These are phyloP conservation scores for Backusella parvicylindrica DNA, from an alignment of 192 early-diverging fungal species.

Conservation along the genomic window DNA sequence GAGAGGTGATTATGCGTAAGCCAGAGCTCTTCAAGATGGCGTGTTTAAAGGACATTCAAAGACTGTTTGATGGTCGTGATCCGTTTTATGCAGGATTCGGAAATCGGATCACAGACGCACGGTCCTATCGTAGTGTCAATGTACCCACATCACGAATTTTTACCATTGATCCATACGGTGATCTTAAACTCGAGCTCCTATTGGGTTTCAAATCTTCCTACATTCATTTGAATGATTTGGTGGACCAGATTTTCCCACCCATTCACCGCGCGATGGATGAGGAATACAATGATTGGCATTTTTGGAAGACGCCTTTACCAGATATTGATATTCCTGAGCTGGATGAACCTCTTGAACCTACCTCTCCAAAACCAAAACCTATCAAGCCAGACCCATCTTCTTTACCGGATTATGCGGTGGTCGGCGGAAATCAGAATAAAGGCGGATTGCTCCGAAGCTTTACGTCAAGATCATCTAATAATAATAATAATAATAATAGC, in stretches of 20 bases:
- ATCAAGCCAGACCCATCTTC: constrained; percentile 20
- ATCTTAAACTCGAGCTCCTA: constrained; percentile 88
- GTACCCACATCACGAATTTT: constrained; percentile 93
- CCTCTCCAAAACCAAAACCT: constrained; percentile 21
- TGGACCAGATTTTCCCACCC: constrained; percentile 94
- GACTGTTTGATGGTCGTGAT: constrained; percentile 74
- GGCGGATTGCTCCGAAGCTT: constrained; percentile 19
- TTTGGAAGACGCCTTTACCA: constrained; percentile 62
- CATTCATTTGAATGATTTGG: constrained; percentile 84
- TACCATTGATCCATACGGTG: constrained; percentile 91
- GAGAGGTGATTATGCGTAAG: constrained; percentile 91
- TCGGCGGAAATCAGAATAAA: not conserved
- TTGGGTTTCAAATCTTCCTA: constrained; percentile 88
- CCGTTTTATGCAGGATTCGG: constrained; percentile 98
- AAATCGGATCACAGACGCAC: constrained; percentile 87
- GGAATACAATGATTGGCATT: constrained; percentile 84
- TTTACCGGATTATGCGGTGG: not conserved
- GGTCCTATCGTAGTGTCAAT: constrained; percentile 91
- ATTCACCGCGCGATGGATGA: constrained; percentile 56
- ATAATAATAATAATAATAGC: not conserved
- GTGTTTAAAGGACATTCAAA: constrained; percentile 85
- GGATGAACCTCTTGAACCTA: constrained; percentile 8
- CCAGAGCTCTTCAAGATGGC: constrained; percentile 98
- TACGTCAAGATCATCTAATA: constrained; percentile 2
- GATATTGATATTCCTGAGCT: constrained; percentile 45